phyloP scores from a whole-genome alignment of 2,329 filamentous ascomycete species.

The Zasmidium angulare region DNA sequence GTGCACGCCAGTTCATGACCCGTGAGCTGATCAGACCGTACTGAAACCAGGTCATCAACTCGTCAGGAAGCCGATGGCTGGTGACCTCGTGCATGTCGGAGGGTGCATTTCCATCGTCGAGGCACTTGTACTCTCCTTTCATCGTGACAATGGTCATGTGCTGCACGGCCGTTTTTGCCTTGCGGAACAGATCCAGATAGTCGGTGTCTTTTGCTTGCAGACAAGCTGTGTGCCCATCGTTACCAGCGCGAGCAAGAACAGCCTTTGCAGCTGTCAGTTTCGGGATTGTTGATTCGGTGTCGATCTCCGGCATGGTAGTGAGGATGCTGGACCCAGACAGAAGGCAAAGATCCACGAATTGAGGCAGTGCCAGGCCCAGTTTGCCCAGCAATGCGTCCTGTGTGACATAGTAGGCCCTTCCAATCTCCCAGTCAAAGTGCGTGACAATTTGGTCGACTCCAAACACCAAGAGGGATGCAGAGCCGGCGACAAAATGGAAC shows the following conservation, averaged over 20 bases:
- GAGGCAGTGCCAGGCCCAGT: constrained; percentile 63
- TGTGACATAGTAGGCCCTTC: constrained; percentile 65
- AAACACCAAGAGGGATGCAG: constrained; percentile 82
- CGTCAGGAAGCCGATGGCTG: constrained; percentile 83
- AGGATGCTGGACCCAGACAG: constrained; percentile 70
- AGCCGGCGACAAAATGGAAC: constrained; percentile 74
- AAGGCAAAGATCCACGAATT: constrained; percentile 67
- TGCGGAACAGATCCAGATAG: constrained; percentile 84
- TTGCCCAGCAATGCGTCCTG: constrained; percentile 60
- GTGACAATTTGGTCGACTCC: constrained; percentile 75
- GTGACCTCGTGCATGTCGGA: constrained; percentile 86
- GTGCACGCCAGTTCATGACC: constrained; percentile 78
- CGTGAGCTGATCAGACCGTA: constrained; percentile 76
- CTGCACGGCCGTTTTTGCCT: constrained; percentile 78
- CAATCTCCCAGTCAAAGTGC: constrained; percentile 64
- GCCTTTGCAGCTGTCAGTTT: constrained; percentile 76
- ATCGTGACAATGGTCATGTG: constrained; percentile 81
- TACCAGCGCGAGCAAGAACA: constrained; percentile 65
- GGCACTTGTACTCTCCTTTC: constrained; percentile 73
- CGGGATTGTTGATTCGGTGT: constrained; percentile 39
- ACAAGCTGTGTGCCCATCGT: constrained; percentile 72
- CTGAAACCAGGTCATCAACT: constrained; percentile 87
- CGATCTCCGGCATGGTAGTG: constrained; percentile 62
- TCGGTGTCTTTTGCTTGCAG: constrained; percentile 75
- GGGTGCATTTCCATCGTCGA: constrained; percentile 72